Base-by-base conservation (phyloP, 176 grass and related monocot genomes). In the Luzula sylvatica region DNA sequence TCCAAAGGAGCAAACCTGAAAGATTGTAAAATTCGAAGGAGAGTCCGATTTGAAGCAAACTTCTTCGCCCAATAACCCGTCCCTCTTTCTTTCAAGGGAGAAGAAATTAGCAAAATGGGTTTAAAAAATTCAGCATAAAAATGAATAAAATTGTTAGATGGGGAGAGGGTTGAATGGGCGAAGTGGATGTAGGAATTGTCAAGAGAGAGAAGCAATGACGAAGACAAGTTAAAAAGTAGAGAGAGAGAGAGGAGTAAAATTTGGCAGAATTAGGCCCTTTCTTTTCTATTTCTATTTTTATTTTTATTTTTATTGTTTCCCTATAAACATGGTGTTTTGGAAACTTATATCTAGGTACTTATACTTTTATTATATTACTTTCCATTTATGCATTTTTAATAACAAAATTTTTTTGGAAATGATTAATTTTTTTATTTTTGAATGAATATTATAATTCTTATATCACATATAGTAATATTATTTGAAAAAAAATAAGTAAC, bases 121-220 rank as follows among this genome's bases (percentile, higher is more conserved):
- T 32, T 12, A 21, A 38, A 22, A 23, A 23, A 11, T 38, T 7
- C 4, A 57, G 12, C 3, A 19, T 23, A 46, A n/a, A 28, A 46
- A 23, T 7, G 23, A 22, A 59, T 19, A 42, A 23, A 43, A 7
- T 28, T 2, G 25, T 54, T 42, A 20, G 16, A 61, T n/a, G 23
- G 23, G 7, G 52, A 27, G 19, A 46, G 59, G 59, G 52, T 55
- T 55, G 27, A 27, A 26, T 23, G 51, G 49, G 49, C 44, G 13
- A 53, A 53, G 46, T 18, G 59, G 59, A 63, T 63, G 59, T 39
- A 64, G 16, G 15, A 46, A 62, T 45, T 62, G 58, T 62, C 41
- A 29, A 62, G 59, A 29, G 24, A 61, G 21, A 14, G 18, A 42
- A 59, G 13, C 19, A 25, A 42, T 23, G 54, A 58, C 54, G 43